A percentile compares a stretch with the other conserved stretches of the same genome.
These are phyloP conservation scores for Microcos paniculata DNA, from an alignment of 345 rosid species.

Conservation along the genomic window DNA sequence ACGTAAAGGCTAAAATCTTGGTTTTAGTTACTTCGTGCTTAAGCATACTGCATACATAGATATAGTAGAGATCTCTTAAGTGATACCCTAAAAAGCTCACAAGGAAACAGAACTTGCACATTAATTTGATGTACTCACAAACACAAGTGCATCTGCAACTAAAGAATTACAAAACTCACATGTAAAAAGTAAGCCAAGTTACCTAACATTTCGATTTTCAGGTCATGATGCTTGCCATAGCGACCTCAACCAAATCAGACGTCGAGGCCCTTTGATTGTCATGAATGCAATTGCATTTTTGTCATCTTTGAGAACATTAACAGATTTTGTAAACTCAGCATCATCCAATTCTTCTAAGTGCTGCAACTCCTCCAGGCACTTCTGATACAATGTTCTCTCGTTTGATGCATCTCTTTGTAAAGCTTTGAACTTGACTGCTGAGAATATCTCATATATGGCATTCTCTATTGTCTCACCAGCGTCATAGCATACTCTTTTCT, in stretches of 20 bases:
- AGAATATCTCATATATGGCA: constrained; percentile 32
- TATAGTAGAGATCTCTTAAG: neutral
- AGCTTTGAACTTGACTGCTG: constrained; percentile 22
- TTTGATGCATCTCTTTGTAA: constrained; percentile 18
- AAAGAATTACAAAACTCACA: neutral
- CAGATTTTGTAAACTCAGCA: constrained; percentile 28
- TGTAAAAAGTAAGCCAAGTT: neutral
- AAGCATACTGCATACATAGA: neutral
- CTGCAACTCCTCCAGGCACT: constrained; percentile 43
- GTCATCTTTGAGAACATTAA: constrained; percentile 35
- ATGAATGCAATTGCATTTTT: constrained; percentile 39
- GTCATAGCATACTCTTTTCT: constrained; percentile 22
- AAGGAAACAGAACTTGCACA: neutral
- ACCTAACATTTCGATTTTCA: neutral
- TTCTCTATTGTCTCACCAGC: constrained; percentile 27
- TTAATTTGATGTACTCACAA: neutral
- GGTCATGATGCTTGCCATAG: constrained; percentile 21
- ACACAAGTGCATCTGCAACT: neutral
- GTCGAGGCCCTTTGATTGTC: constrained; percentile 31
- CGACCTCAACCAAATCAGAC: constrained; percentile 35
- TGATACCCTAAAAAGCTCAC: neutral
- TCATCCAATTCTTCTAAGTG: constrained; percentile 32
- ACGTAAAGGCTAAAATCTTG: neutral
- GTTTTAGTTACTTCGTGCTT: neutral
- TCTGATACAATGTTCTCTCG: constrained; percentile 31